Evolutionary conservation across 768 basidiomycete species (phyloP).

Genomic region (Coprinellus aureogranulatus): DNA sequence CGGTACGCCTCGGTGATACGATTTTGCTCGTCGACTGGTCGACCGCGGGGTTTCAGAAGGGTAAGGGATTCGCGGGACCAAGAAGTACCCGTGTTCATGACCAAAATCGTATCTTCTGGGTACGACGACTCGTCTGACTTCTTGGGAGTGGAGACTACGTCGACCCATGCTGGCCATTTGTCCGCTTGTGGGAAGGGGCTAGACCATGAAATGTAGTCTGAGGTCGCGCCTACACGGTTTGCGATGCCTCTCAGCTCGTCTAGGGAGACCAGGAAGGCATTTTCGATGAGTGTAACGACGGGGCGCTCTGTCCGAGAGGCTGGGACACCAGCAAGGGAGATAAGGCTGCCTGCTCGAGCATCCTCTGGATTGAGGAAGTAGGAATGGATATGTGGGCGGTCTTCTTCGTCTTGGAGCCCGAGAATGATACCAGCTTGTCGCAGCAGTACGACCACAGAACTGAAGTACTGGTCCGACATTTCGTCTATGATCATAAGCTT

Average conservation of each 20-base stretch:
- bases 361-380: conserved; percentile 21
- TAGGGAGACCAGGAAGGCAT: conserved; percentile 26
- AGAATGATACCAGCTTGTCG: conserved; percentile 22
- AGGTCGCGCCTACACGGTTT: conserved; percentile 20
- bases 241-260: conserved; percentile 25
- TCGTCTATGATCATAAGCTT: conserved; percentile 14
- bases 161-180: conserved; percentile 24
- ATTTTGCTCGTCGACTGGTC: conserved; percentile 24
- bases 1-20: conserved; percentile 26
- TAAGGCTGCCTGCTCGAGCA: conserved; percentile 19
- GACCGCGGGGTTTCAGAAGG: conserved; percentile 22
- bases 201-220: conserved; percentile 22
- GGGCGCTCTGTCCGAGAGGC: conserved; percentile 25
- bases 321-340: conserved; percentile 24
- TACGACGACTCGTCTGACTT: conserved; percentile 22
- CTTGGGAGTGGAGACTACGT: conserved; percentile 16
- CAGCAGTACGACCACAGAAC: conserved; percentile 22
- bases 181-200: conserved; percentile 25
- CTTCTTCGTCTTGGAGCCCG: conserved; percentile 16
- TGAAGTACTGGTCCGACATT: conserved; percentile 22
- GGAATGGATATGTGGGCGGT: conserved; percentile 26
- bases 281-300: conserved; percentile 27
- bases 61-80: conserved; percentile 28
- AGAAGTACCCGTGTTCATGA: conserved; percentile 29
- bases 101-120: conserved; percentile 26